Evolutionary conservation across 2,329 filamentous ascomycete species (phyloP).

Genomic region (Ploettnerulaceae sp.): DNA sequence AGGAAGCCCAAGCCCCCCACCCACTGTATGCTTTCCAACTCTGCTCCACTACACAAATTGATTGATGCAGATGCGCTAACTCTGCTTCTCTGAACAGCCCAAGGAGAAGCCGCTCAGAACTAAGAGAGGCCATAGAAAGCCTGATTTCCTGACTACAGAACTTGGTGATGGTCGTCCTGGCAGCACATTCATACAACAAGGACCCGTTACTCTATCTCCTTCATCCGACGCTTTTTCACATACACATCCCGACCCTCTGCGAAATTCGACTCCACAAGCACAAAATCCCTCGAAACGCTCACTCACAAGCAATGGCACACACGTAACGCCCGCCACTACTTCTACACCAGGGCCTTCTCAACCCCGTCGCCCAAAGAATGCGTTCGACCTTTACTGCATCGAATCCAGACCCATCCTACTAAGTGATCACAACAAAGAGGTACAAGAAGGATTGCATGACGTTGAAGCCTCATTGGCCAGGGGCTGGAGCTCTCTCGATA

Average conservation of each 20-base stretch:
- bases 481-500: constrained; percentile 28
- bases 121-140: constrained; percentile 67
- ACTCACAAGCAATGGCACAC: constrained; percentile 35
- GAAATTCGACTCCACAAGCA: constrained; percentile 31
- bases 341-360: constrained; percentile 12
- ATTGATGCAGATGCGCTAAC: constrained; percentile 24
- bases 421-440: constrained; percentile 23
- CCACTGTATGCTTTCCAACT: constrained; percentile 54
- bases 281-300: constrained; percentile 18
- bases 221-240: constrained; percentile 48
- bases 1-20: constrained; percentile 72
- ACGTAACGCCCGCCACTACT: constrained; percentile 5
- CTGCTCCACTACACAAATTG: constrained; percentile 18
- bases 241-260: constrained; percentile 35
- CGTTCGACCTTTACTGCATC: constrained; percentile 31
- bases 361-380: constrained; percentile 21
- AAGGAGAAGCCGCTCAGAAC: constrained; percentile 73
- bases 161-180: constrained; percentile 37
- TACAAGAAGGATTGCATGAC: constrained; percentile 27
- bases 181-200: constrained; percentile 45
- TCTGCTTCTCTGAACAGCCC: constrained; percentile 54
- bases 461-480: constrained; percentile 28
- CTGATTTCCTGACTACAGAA: constrained; percentile 38
- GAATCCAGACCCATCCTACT: constrained; percentile 27
- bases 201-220: constrained; percentile 43